phyloP scores from a whole-genome alignment of 129 eudicot species.

The Heracleum sosnowskyi region DNA sequence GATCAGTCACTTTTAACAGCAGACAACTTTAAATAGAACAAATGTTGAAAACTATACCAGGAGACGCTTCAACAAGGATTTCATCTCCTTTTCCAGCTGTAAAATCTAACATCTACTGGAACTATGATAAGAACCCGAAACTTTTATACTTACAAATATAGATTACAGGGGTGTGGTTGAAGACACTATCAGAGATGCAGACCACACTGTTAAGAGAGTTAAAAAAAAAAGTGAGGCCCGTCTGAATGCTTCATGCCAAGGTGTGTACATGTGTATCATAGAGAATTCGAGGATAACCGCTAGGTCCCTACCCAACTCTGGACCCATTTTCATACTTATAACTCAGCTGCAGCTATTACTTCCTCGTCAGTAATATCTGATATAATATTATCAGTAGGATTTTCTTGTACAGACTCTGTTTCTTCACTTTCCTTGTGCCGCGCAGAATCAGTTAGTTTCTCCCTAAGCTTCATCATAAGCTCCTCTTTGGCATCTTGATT shows the following conservation, averaged over 20 bases:
- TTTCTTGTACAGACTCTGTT: constrained; percentile 21
- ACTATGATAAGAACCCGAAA: not conserved
- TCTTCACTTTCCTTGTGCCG: constrained; percentile 27
- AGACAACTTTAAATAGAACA: not conserved
- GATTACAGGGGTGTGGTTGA: constrained; percentile 13
- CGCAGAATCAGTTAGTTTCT: constrained; percentile 37
- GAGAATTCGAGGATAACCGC: not conserved
- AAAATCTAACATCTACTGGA: not conserved
- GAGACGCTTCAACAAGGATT: not conserved
- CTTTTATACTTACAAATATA: constrained; percentile 1
- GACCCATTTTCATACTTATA: constrained; percentile 19
- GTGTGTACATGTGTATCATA: not conserved
- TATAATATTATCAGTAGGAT: constrained; percentile 28
- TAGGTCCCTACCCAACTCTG: constrained; percentile 1
- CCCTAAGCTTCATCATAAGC: constrained; percentile 53
- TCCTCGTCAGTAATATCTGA: constrained; percentile 62
- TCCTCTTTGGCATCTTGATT: constrained; percentile 45
- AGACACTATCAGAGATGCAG: not conserved
- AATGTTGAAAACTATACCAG: not conserved
- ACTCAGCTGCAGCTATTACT: constrained; percentile 33
- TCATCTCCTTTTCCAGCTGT: not conserved
- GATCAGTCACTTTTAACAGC: not conserved
- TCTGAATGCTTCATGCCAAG: not conserved
- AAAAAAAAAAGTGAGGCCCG: not conserved
- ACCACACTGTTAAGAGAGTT: not conserved